Percentiles rank a stretch among this genome's conserved stretches.
Evolutionary conservation across 306 rosid species (phyloP).

Genomic region (Crotalaria pallida): DNA sequence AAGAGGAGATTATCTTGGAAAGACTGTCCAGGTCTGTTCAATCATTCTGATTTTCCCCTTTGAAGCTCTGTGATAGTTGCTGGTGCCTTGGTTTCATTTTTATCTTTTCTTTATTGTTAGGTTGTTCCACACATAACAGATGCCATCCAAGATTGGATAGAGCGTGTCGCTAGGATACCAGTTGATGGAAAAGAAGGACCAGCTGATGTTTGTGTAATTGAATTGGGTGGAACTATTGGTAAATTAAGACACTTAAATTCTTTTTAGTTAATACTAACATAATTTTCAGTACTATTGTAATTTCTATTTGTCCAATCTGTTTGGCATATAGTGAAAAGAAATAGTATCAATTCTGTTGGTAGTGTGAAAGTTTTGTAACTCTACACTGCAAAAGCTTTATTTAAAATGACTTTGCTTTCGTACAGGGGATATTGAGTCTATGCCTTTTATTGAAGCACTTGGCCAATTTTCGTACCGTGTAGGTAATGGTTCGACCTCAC

Average conservation of each 20-base stretch:
- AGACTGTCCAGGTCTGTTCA: constrained; percentile 70
- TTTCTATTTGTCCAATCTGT: constrained; percentile 1
- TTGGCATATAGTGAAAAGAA: background rate
- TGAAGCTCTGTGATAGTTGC: background rate
- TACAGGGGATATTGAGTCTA: constrained; percentile 86
- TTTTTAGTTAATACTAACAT: background rate
- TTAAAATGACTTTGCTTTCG: constrained; percentile 20
- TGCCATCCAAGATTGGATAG: constrained; percentile 92
- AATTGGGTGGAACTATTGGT: constrained; percentile 94
- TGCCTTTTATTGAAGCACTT: constrained; percentile 83
- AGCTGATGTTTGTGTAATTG: constrained; percentile 91
- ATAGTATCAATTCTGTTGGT: background rate
- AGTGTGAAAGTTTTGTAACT: background rate
- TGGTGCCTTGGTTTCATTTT: constrained; percentile 22
- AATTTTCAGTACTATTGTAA: background rate
- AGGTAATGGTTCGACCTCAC: constrained; percentile 42
- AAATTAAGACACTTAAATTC: constrained; percentile 9
- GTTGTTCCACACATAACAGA: constrained; percentile 87
- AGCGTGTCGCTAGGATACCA: constrained; percentile 72
- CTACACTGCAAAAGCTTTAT: background rate
- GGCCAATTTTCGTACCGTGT: constrained; percentile 84
- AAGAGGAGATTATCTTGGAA: constrained; percentile 84
- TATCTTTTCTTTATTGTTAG: constrained; percentile 30
- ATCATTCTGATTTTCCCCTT: background rate
- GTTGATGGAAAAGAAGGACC: constrained; percentile 82